A percentile compares a stretch with the other conserved stretches of the same genome.
Evolutionary conservation across 495 filamentous ascomycete genomes (phyloP).

Genomic region (Penicillium desertorum): DNA sequence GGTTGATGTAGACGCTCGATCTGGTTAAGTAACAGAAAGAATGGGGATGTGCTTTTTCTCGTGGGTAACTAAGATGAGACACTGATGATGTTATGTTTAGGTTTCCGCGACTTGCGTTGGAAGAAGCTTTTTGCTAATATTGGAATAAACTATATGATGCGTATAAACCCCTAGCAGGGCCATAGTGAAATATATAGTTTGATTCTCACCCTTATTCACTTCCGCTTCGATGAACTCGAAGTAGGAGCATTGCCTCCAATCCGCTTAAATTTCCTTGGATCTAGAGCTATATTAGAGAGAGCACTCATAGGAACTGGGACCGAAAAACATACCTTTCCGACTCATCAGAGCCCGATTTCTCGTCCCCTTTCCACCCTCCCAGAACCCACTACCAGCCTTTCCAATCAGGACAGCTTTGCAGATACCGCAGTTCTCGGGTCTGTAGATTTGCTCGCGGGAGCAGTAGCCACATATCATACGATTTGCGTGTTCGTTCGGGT

Average conservation of each 20-base stretch:
- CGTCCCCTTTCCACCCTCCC: conserved; percentile 92
- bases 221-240: conserved; percentile 35
- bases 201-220: conserved; percentile 2
- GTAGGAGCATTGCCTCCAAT: conserved; percentile 35
- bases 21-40: not conserved
- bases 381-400: conserved; percentile 71
- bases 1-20: not conserved
- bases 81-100: not conserved
- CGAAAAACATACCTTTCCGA: conserved; percentile 52
- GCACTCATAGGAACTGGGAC: conserved; percentile 4
- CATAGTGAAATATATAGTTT: not conserved
- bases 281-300: conserved; percentile 27
- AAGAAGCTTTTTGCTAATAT: not conserved
- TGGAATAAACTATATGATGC: not conserved
- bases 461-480: conserved; percentile 88
- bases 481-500: conserved; percentile 80
- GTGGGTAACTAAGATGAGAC: not conserved
- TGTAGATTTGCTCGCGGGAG: conserved; percentile 79
- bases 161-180: too few species aligned
- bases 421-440: conserved; percentile 74
- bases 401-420: conserved; percentile 75
- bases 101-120: not conserved
- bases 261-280: conserved; percentile 70
- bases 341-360: conserved; percentile 68
- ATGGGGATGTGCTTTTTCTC: not conserved